Evolutionary conservation across 176 grass and related monocot species (phyloP).

Genomic region (Zea mays): DNA sequence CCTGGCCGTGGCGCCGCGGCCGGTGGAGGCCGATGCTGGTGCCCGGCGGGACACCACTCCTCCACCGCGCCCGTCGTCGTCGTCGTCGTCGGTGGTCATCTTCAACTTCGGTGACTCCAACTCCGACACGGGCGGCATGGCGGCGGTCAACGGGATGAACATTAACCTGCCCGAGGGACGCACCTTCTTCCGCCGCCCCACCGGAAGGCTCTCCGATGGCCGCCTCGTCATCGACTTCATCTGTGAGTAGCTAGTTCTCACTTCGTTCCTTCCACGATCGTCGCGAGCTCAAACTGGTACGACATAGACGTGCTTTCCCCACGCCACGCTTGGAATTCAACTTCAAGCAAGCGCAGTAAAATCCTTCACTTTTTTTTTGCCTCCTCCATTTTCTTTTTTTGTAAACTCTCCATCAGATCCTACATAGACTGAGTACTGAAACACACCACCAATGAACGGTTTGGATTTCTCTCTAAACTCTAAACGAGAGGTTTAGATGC

Average conservation of each 20-base stretch:
- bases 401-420: too few species aligned
- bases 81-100: conserved; percentile 39
- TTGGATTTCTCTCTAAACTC: too few species aligned
- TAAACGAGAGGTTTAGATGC: too few species aligned
- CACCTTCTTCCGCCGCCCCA: conserved; percentile 57
- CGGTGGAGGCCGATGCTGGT: not conserved
- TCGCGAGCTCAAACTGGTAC: too few species aligned
- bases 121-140: conserved; percentile 83
- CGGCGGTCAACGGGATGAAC: conserved; percentile 50
- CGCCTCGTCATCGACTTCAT: conserved; percentile 92
- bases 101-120: conserved; percentile 96
- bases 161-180: conserved; percentile 57
- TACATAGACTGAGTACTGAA: too few species aligned
- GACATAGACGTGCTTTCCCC: not conserved
- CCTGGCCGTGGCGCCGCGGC: not conserved
- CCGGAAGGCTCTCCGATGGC: conserved; percentile 70
- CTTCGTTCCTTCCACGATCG: not conserved
- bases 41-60: not conserved
- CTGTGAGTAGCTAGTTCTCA: conserved; percentile 42
- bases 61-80: not conserved
- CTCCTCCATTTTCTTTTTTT: too few species aligned
- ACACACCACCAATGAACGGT: too few species aligned
- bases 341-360: too few species aligned
- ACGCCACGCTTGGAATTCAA: not conserved
- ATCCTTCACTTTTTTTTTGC: too few species aligned